These are phyloP conservation scores for Wolfiporia cocos DNA, from an alignment of 1,284 basidiomycete species.

Conservation along the genomic window DNA sequence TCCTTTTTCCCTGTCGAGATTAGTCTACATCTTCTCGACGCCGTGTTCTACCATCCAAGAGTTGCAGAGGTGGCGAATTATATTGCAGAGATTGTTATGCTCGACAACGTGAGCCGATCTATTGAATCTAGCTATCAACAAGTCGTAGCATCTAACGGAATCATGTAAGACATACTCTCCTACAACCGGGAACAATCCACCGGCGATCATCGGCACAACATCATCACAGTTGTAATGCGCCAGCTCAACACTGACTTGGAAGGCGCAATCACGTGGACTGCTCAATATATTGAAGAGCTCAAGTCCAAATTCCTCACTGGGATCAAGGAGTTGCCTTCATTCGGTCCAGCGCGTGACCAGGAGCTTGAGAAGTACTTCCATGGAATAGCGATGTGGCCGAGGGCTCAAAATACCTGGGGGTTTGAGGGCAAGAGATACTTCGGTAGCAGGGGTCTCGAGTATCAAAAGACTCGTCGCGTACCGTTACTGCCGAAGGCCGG, in stretches of 20 bases:
- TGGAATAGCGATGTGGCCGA: conserved; percentile 22
- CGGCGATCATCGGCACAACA: conserved; percentile 29
- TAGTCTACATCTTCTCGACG: conserved; percentile 28
- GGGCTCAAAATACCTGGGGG: conserved; percentile 22
- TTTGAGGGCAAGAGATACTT: conserved; percentile 28
- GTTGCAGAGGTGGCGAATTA: conserved; percentile 21
- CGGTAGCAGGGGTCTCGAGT: conserved; percentile 16
- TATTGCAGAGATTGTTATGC: conserved; percentile 14
- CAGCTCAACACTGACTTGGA: conserved; percentile 16
- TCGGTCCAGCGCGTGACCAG: conserved; percentile 12
- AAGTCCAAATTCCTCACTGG: conserved; percentile 10
- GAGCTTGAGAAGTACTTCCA: conserved; percentile 19
- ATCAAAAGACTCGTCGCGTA: conserved; percentile 13
- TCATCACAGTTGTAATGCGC: conserved; percentile 28
- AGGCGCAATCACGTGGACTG: conserved; percentile 15
- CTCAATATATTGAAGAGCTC: conserved; percentile 10
- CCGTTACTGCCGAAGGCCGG: conserved; percentile 8
- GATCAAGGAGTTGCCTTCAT: conserved; percentile 16
- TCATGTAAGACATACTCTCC: conserved; percentile 28
- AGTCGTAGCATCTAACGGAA: not conserved
- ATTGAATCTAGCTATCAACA: not conserved
- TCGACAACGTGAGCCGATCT: conserved; percentile 26
- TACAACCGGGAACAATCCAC: conserved; percentile 32
- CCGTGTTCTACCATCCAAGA: conserved; percentile 26
- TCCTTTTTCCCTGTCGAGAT: conserved; percentile 29